Percentiles rank a stretch among this genome's conserved stretches.
These are phyloP conservation scores for Moesziomyces sp. DNA, from an alignment of 1,284 basidiomycete species.

Conservation along the genomic window DNA sequence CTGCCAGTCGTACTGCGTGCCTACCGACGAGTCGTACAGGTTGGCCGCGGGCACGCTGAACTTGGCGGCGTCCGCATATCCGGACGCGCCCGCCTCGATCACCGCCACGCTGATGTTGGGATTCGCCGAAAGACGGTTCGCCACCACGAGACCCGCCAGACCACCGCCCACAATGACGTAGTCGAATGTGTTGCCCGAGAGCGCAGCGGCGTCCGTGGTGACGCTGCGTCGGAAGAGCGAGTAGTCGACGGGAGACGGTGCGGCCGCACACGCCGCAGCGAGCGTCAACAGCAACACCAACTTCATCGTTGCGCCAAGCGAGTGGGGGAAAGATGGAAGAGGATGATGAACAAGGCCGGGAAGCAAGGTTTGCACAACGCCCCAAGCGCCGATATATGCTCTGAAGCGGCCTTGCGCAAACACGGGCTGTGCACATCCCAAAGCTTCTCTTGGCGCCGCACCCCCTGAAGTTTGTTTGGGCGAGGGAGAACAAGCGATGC, in stretches of 20 bases:
- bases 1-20: slow-evolving; percentile 56
- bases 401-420: no score
- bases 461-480: no score
- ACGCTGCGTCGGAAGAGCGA: slow-evolving; percentile 22
- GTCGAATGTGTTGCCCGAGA: slow-evolving; percentile 63
- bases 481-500: no score
- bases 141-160: slow-evolving; percentile 70
- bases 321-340: no score
- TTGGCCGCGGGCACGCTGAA: slow-evolving; percentile 48
- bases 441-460: no score
- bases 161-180: slow-evolving; percentile 71
- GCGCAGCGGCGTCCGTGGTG: slow-evolving; percentile 23
- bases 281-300: no score
- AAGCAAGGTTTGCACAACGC: no score
- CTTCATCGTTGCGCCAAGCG: no score
- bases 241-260: slow-evolving; percentile 10
- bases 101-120: slow-evolving; percentile 56
- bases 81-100: slow-evolving; percentile 71
- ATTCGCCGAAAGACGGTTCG: slow-evolving; percentile 56
- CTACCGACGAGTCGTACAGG: slow-evolving; percentile 52
- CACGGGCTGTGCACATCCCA: no score
- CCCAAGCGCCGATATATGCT: no score
- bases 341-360: no score
- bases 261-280: no score
- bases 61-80: slow-evolving; percentile 32